These are phyloP conservation scores for Gorgonomyces haynaldii DNA, from an alignment of 192 early-diverging fungal species.

Conservation along the genomic window DNA sequence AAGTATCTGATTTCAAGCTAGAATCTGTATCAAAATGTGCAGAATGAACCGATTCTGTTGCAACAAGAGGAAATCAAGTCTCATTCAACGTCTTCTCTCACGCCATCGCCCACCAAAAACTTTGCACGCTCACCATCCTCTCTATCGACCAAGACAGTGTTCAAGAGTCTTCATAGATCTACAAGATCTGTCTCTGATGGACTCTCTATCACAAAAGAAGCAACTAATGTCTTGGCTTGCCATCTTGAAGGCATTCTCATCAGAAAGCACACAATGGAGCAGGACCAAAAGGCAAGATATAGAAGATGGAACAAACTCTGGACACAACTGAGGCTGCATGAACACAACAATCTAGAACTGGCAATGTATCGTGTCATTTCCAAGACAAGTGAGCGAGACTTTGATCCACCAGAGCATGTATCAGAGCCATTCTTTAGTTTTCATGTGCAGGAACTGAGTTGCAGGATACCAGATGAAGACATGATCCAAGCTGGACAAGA, in stretches of 20 bases:
- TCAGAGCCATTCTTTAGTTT: not conserved
- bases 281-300: constrained; percentile 64
- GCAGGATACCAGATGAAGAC: no score
- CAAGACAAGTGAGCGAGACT: no score
- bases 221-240: no score
- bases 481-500: not conserved
- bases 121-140: constrained; percentile 10
- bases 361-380: no score
- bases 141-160: constrained; percentile 13
- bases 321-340: constrained; percentile 41
- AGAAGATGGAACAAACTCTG: constrained; percentile 77
- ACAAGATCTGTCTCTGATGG: no score
- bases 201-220: no score
- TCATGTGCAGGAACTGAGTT: no score
- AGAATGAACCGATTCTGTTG: no score
- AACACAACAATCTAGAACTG: constrained; percentile 62
- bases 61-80: no score
- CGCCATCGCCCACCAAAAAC: no score
- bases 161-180: constrained; percentile 7
- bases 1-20: constrained; percentile 20
- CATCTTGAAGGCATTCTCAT: constrained; percentile 66
- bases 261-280: constrained; percentile 75
- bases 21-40: no score
- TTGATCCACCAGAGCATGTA: not conserved
- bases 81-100: no score